These are phyloP conservation scores for Melaleuca quinquenervia DNA, from an alignment of 345 rosid genomes.

Conservation along the genomic window DNA sequence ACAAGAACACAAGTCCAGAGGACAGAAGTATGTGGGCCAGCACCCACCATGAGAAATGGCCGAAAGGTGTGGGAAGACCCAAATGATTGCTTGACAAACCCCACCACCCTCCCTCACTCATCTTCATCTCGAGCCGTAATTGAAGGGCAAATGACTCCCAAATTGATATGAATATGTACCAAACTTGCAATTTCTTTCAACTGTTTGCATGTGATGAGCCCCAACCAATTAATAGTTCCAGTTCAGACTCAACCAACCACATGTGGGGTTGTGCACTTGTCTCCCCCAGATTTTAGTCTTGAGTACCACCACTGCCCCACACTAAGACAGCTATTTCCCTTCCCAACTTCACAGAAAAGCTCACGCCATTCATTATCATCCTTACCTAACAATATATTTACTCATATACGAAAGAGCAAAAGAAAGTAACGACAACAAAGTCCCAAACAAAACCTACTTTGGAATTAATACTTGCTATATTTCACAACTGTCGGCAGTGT, in stretches of 20 bases:
- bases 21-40: not conserved
- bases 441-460: not conserved
- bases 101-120: not conserved
- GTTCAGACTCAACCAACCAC: not conserved
- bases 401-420: not conserved
- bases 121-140: not conserved
- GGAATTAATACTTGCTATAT: not conserved
- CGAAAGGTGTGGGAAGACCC: not conserved
- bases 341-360: not conserved
- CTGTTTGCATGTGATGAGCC: not conserved
- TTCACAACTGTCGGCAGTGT: not conserved
- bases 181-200: not conserved
- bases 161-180: not conserved
- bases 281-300: not conserved
- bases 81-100: not conserved
- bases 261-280: not conserved
- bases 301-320: not conserved
- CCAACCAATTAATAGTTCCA: not conserved
- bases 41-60: not conserved
- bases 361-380: not conserved
- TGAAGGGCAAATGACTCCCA: not conserved
- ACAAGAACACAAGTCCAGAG: not conserved
- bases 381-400: not conserved
- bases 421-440: not conserved
- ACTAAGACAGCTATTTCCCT: not conserved